Evolutionary conservation across 2,329 filamentous ascomycete genomes (phyloP).

Genomic region (Furcasterigmium furcatum): DNA sequence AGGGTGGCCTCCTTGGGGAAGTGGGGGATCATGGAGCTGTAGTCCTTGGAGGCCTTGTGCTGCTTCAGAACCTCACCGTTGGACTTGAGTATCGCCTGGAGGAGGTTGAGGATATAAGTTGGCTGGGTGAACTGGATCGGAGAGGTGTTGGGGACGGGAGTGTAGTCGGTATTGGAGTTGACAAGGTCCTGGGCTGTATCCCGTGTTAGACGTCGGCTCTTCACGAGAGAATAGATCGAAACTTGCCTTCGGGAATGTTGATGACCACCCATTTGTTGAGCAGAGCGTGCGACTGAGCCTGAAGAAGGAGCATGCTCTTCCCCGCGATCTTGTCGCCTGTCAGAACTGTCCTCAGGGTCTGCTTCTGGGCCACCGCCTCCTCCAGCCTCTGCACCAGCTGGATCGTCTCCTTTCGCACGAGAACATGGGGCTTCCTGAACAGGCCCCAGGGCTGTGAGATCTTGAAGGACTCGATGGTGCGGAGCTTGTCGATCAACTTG

Average conservation of each 20-base stretch:
- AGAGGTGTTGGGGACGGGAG: constrained; percentile 57
- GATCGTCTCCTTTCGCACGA: constrained; percentile 77
- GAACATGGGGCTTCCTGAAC: constrained; percentile 76
- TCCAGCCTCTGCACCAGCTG: constrained; percentile 65
- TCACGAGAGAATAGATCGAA: neutral
- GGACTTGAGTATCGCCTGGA: constrained; percentile 69
- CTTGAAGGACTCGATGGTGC: constrained; percentile 88
- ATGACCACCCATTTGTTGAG: constrained; percentile 86
- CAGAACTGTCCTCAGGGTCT: constrained; percentile 62
- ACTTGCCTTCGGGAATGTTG: constrained; percentile 81
- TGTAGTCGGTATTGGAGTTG: constrained; percentile 78
- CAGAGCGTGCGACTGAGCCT: constrained; percentile 78
- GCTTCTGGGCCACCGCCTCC: constrained; percentile 47
- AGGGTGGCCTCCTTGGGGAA: constrained; percentile 63
- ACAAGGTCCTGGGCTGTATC: constrained; percentile 72
- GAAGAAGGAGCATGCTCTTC: constrained; percentile 83
- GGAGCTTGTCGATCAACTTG: constrained; percentile 71
- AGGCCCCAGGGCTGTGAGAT: constrained; percentile 81
- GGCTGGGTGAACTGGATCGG: constrained; percentile 72
- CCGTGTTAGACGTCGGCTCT: neutral
- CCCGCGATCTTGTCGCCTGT: constrained; percentile 73
- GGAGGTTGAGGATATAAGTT: constrained; percentile 69
- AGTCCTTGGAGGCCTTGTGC: constrained; percentile 40
- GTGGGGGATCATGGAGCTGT: constrained; percentile 47
- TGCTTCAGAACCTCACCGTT: constrained; percentile 64